These are phyloP conservation scores for Metschnikowia borealis DNA, from an alignment of 805 yeast species.

Conservation along the genomic window DNA sequence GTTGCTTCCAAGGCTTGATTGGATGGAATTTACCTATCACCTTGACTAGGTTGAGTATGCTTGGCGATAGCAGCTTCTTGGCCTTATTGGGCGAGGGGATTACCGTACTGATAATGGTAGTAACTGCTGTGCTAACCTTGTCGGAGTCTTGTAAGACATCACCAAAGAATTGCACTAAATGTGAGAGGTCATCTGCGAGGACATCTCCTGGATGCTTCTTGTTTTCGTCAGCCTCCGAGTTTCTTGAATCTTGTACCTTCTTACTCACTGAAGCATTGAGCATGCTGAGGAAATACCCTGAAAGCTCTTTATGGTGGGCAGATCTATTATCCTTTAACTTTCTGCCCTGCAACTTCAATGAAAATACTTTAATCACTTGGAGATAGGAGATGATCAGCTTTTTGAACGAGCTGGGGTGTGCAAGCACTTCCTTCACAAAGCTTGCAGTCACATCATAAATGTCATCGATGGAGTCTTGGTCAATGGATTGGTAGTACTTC, in stretches of 20 bases:
- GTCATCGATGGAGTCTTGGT: slow-evolving; percentile 75
- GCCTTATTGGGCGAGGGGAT: slow-evolving; percentile 51
- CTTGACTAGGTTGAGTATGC: slow-evolving; percentile 45
- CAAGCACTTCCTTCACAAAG: slow-evolving; percentile 57
- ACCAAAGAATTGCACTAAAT: slow-evolving; percentile 25
- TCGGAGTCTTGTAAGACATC: slow-evolving; percentile 56
- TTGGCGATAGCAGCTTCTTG: slow-evolving; percentile 37
- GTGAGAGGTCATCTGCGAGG: slow-evolving; percentile 16
- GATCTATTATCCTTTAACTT: slow-evolving; percentile 48
- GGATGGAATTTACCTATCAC: slow-evolving; percentile 31
- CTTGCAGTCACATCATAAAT: slow-evolving; percentile 57
- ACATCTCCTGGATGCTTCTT: slow-evolving; percentile 29
- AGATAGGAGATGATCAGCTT: slow-evolving; percentile 51
- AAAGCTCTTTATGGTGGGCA: slow-evolving; percentile 40
- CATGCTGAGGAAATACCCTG: slow-evolving; percentile 33
- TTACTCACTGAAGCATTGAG: slow-evolving; percentile 17
- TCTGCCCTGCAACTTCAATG: slow-evolving; percentile 52
- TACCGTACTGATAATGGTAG: slow-evolving; percentile 50
- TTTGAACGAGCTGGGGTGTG: slow-evolving; percentile 46
- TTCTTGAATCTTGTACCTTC: slow-evolving; percentile 3
- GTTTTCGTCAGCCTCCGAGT: background rate
- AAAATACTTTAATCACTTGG: slow-evolving; percentile 47
- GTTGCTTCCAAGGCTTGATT: slow-evolving; percentile 57
- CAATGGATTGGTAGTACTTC: slow-evolving; percentile 60
- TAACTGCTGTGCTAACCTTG: slow-evolving; percentile 46